These are phyloP conservation scores for Nemania sp. DNA, from an alignment of 2,329 filamentous ascomycete species.

Conservation along the genomic window DNA sequence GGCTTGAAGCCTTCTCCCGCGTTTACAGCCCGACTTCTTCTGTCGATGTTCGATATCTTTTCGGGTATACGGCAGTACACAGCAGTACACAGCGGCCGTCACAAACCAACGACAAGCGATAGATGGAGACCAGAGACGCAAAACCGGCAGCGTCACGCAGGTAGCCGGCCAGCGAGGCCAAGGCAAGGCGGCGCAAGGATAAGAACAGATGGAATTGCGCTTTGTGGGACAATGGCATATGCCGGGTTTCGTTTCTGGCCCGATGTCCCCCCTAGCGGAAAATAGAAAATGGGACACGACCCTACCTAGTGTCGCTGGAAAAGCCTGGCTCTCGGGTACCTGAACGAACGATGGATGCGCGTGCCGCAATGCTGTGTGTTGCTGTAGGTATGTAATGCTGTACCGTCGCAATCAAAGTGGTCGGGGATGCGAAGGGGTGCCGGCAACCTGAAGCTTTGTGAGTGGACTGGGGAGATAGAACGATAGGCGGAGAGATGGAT, in stretches of 20 bases:
- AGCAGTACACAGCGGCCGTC: background rate
- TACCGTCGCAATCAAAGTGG: slow-evolving; percentile 19
- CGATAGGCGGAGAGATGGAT: slow-evolving; percentile 23
- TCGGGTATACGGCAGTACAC: slow-evolving; percentile 2
- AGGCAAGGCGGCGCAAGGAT: slow-evolving; percentile 32
- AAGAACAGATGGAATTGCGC: slow-evolving; percentile 24
- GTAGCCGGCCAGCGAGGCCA: slow-evolving; percentile 28
- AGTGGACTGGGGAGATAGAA: slow-evolving; percentile 24
- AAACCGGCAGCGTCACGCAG: slow-evolving; percentile 46
- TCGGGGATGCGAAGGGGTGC: slow-evolving; percentile 17
- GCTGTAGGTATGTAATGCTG: slow-evolving; percentile 2
- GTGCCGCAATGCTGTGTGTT: background rate
- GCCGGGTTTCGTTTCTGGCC: slow-evolving; percentile 18
- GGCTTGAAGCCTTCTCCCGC: background rate
- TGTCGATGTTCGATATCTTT: slow-evolving; percentile 5
- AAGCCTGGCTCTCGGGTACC: slow-evolving; percentile 31
- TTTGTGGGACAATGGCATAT: slow-evolving; percentile 40
- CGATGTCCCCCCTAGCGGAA: slow-evolving; percentile 25
- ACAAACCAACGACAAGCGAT: slow-evolving; percentile 14
- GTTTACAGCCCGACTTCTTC: background rate
- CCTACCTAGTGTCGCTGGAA: slow-evolving; percentile 26
- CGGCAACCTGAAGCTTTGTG: slow-evolving; percentile 26
- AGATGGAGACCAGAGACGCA: slow-evolving; percentile 28
- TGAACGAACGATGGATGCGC: slow-evolving; percentile 17
- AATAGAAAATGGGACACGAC: slow-evolving; percentile 36